Evolutionary conservation across 2,329 filamentous ascomycete genomes (phyloP), one percentile per base, ranked within the genome.

Genomic region (Colletotrichum lindemuthianum): DNA sequence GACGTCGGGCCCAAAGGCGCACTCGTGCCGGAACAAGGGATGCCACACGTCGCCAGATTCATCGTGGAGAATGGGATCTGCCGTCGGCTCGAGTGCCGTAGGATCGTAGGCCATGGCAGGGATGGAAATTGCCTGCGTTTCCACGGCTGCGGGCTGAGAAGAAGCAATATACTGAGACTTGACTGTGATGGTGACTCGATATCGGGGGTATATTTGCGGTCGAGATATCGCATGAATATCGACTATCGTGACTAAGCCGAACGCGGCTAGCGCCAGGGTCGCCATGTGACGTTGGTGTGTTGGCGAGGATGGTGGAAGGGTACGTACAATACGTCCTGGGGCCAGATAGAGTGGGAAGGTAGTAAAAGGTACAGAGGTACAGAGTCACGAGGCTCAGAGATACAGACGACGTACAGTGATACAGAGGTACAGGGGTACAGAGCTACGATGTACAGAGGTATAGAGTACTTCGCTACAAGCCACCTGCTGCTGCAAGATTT

Each of bases 1-100:
- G 59, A 87, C 80, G 36, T 83, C 80, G 1, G 88, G 83, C 13
- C 83, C 78, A 72, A 93, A 94, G 11, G 81, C 81, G 73, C 90
- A 92, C 24, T 69, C 73, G 69, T 87, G 84, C 66, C 77, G 79
- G 69, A 82, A 84, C 64, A 88, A 78, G 48, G 86, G 86, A 54
- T 78, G 77, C 88, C 88, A 90, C 55, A 59, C 66, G 15, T 74
- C 71, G 24, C 70, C 73, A 15, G 75, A 73, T 39, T 69, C 67
- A 61, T 80, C 77, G 55, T 76, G 71, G 16, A 82, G 71, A 12
- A 76, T 55, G 41, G 77, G 73, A 34, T 71, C 68, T 34, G 73
- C 72, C 47, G 73, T 77, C 36, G 69, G 66, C 41, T 72, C 69
- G 67, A 76, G 73, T 56, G 76, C 73, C 33, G 74, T 72, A 16